Evolutionary conservation across 768 basidiomycete species (phyloP).

Genomic region (Galerina marginata): DNA sequence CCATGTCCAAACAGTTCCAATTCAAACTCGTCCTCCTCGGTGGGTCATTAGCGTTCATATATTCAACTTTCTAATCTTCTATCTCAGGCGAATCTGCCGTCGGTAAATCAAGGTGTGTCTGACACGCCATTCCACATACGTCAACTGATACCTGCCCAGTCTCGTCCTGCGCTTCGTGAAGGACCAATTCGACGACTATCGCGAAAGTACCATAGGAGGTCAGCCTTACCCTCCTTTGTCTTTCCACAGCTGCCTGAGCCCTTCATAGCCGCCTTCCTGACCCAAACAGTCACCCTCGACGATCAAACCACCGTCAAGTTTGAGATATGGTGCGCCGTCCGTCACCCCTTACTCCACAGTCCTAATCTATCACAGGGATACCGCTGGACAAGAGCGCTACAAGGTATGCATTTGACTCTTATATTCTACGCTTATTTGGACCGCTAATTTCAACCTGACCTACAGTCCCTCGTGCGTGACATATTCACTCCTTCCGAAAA

Average conservation of each 20-base stretch:
- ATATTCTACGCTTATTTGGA: slow-evolving; percentile 15
- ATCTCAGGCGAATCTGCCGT: slow-evolving; percentile 92
- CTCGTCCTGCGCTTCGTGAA: slow-evolving; percentile 96
- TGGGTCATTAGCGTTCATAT: slow-evolving; percentile 38
- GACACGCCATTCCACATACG: slow-evolving; percentile 24
- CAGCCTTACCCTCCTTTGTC: slow-evolving; percentile 20
- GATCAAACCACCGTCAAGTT: slow-evolving; percentile 95
- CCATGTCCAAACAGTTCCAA: slow-evolving; percentile 92
- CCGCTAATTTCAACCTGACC: slow-evolving; percentile 17
- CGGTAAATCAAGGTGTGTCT: slow-evolving; percentile 86
- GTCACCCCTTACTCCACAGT: neutral
- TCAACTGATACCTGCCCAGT: slow-evolving; percentile 50
- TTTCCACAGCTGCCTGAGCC: slow-evolving; percentile 18
- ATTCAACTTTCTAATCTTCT: slow-evolving; percentile 10
- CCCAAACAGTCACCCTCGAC: slow-evolving; percentile 93
- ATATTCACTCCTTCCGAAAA: slow-evolving; percentile 33
- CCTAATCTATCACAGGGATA: slow-evolving; percentile 67
- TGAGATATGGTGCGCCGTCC: slow-evolving; percentile 87
- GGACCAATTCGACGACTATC: slow-evolving; percentile 94
- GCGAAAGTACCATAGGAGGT: slow-evolving; percentile 95
- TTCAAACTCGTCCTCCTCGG: slow-evolving; percentile 98
- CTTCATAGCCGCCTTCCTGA: slow-evolving; percentile 88
- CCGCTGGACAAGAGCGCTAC: slow-evolving; percentile 94
- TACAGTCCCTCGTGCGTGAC: slow-evolving; percentile 46
- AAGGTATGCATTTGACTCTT: slow-evolving; percentile 56